Base-by-base conservation (phyloP, 768 basidiomycete genomes). In the Cystobasidium onofrii region DNA sequence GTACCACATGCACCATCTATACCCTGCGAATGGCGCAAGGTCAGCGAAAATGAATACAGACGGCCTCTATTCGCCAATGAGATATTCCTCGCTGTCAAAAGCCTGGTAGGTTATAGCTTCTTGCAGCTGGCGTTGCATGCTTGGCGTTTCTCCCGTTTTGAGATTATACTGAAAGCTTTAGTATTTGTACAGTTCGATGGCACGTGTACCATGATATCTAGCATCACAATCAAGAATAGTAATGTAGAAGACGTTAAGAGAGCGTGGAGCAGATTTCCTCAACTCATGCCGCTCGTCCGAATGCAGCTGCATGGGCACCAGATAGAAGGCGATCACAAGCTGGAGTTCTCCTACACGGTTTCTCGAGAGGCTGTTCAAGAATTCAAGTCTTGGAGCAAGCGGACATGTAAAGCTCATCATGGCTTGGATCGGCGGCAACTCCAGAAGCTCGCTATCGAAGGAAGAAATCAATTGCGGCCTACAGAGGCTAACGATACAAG, bases 51-150 rank as follows among this genome's bases (percentile, higher is more conserved):
- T n/a, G 46, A 50, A 20, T 50, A 17, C n/a, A 50, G 46, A 50
- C 9, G 57, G 13, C 57, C 57, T 27, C 27, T 60, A 27, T 60
- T 60, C 27, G 57, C 57, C 57, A 60, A 60, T 60, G 57, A 60
- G 57, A 60, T 60, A 25, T 60, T 60, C 27, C 25, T 60, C 13
- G 57, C 57, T 4, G 57, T 60, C 57, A 60, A 60, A 29, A 60
- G 57, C 33, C 57, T 29, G 9, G 57, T 60, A 27, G 6, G 57
- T 60, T 6, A 34, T 13, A n/a, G 6, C 33, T 23, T 29, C 6
- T 2, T 6, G 6, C 15, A 23, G 25, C 57, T 13, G 31, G 33
- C 10, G 9, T 27, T 13, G 25, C 6, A 60, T 4, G 33, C 25
- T 60, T 60, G 29, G 57, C 57, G 25, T 34, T 29, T 60, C 20